phyloP scores from a whole-genome alignment of 352 stramenopile genomes.

The Halophytophthora batemanensis region DNA sequence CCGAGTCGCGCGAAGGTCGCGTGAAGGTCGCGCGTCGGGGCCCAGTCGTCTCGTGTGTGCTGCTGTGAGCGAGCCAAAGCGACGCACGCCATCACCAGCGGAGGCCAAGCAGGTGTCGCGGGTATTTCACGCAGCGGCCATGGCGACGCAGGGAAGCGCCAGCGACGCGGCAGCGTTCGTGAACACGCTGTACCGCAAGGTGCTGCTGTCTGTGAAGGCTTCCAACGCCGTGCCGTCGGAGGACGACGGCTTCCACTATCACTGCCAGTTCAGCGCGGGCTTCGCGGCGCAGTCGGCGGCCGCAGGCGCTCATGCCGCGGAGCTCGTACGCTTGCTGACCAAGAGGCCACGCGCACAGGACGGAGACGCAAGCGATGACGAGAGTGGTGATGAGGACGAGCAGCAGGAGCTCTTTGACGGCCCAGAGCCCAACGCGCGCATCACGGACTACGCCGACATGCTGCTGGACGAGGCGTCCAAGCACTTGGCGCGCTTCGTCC shows the following conservation, averaged over 20 bases:
- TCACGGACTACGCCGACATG: constrained; percentile 81
- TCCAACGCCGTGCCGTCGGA: constrained; percentile 75
- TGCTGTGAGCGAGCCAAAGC: no score
- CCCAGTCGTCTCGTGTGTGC: not conserved
- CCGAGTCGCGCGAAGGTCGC: constrained; percentile 5
- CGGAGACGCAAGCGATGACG: constrained; percentile 22
- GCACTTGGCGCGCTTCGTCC: constrained; percentile 62
- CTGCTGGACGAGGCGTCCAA: constrained; percentile 80
- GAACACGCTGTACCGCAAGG: constrained; percentile 66
- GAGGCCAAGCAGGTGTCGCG: not conserved
- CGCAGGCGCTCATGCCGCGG: constrained; percentile 38
- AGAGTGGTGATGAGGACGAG: constrained; percentile 47
- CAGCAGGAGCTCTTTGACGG: constrained; percentile 65
- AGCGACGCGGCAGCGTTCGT: constrained; percentile 38
- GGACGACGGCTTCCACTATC: constrained; percentile 84
- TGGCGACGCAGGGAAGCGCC: constrained; percentile 16
- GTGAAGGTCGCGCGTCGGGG: constrained; percentile 7
- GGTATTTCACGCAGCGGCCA: constrained; percentile 1
- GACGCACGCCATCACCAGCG: no score
- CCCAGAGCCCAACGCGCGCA: constrained; percentile 60
- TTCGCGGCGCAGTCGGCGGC: constrained; percentile 40
- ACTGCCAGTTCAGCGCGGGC: constrained; percentile 67
- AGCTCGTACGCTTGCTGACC: constrained; percentile 50
- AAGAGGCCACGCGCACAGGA: constrained; percentile 20
- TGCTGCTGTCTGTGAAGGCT: constrained; percentile 76